phyloP scores from a whole-genome alignment of 441 rosid species.

The Bocquillonia castaneifolia region DNA sequence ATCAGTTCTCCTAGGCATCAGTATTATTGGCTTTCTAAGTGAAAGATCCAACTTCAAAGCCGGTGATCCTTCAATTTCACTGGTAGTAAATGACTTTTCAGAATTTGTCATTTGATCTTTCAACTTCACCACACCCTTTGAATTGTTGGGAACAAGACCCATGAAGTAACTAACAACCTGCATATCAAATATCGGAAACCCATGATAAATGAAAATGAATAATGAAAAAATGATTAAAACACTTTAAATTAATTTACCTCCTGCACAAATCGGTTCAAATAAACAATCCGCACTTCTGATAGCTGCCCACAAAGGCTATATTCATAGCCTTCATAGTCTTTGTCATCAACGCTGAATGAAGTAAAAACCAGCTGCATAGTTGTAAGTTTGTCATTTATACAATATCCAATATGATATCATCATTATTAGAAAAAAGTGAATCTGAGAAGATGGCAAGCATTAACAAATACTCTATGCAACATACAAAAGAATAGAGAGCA shows the following conservation, averaged over 20 bases:
- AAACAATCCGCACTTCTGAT: conserved; percentile 96
- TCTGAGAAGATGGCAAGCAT: background rate
- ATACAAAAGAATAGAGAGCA: background rate
- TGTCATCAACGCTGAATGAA: conserved; percentile 80
- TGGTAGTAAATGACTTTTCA: conserved; percentile 84
- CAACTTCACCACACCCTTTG: conserved; percentile 66
- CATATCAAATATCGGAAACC: conserved; percentile 29
- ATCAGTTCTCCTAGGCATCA: conserved; percentile 91
- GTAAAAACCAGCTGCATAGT: conserved; percentile 73
- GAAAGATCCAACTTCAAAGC: conserved; percentile 91
- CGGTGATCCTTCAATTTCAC: conserved; percentile 96
- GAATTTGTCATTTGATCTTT: conserved; percentile 86
- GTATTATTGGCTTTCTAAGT: conserved; percentile 84
- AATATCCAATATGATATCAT: background rate
- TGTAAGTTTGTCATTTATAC: conserved; percentile 10
- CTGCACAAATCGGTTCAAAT: conserved; percentile 93
- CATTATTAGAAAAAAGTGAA: background rate
- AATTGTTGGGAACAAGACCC: conserved; percentile 82
- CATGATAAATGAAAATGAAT: conserved; percentile 33
- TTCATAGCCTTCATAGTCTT: conserved; percentile 87
- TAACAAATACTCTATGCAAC: background rate
- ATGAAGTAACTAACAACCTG: conserved; percentile 80
- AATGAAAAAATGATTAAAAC: conserved; percentile 12
- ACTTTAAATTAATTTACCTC: conserved; percentile 57
- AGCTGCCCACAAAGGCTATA: conserved; percentile 86